Percentiles rank a stretch among this genome's conserved stretches.
phyloP scores from a whole-genome alignment of 2,329 filamentous ascomycete species.

The Fusarium dlaminii region DNA sequence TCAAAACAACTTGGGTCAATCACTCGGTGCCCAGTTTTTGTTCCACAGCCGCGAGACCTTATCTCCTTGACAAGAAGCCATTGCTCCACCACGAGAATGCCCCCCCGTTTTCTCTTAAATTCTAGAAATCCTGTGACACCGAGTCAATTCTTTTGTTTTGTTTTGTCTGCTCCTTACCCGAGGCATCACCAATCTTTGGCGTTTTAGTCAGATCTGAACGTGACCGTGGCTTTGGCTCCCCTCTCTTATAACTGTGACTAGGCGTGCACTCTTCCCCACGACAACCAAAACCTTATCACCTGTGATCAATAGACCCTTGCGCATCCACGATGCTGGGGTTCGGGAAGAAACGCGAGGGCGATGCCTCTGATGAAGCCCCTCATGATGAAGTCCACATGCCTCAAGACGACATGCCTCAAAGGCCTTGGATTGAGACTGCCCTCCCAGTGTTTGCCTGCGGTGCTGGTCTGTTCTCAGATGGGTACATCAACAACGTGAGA shows the following conservation, averaged over 20 bases:
- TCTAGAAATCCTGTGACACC: slow-evolving; percentile 14
- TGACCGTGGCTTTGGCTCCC: neutral
- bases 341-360: slow-evolving; percentile 9
- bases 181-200: slow-evolving; percentile 2
- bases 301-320: neutral
- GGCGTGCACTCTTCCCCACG: neutral
- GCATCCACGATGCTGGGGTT: slow-evolving; percentile 32
- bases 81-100: neutral
- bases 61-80: slow-evolving; percentile 4
- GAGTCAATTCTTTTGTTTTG: neutral
- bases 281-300: neutral
- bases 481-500: slow-evolving; percentile 85
- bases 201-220: neutral
- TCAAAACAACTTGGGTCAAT: slow-evolving; percentile 1
- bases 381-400: slow-evolving; percentile 5
- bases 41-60: slow-evolving; percentile 2
- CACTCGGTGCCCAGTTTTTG: neutral
- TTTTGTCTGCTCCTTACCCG: neutral
- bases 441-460: slow-evolving; percentile 87
- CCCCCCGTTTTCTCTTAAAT: neutral
- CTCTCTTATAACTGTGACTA: slow-evolving; percentile 3
- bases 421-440: slow-evolving; percentile 34
- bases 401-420: slow-evolving; percentile 5
- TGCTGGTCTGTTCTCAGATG: slow-evolving; percentile 89
- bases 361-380: slow-evolving; percentile 13